Evolutionary conservation across 1,284 basidiomycete genomes (phyloP).

Genomic region (Hypsizygus ulmarius): DNA sequence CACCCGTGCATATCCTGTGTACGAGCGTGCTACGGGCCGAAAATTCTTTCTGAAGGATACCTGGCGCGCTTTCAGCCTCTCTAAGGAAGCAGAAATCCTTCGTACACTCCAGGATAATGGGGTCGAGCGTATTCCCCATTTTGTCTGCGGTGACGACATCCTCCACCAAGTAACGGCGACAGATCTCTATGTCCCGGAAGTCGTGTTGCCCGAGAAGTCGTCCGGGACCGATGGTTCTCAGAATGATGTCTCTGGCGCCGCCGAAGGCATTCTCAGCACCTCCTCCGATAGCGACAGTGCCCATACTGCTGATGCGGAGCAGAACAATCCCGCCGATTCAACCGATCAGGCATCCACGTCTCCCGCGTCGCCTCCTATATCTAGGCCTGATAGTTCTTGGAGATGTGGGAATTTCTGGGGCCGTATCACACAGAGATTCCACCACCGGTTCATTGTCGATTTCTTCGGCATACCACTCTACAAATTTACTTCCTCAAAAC

Average conservation of each 20-base stretch:
- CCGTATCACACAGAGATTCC: conserved; percentile 8
- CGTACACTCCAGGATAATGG: not conserved
- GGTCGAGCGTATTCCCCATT: not conserved
- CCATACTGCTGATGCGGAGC: no score
- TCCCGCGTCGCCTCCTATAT: not conserved
- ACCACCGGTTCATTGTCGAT: conserved; percentile 17
- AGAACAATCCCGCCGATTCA: not conserved
- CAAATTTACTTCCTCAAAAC: conserved; percentile 11
- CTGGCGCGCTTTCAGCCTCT: conserved; percentile 17
- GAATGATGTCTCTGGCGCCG: no score
- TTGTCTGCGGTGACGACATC: not conserved
- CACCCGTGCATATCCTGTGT: conserved; percentile 20
- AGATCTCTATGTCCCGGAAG: conserved; percentile 3
- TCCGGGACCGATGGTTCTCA: no score
- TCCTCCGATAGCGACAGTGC: no score
- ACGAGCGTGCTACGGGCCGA: conserved; percentile 9
- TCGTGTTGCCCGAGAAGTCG: no score
- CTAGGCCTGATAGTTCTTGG: conserved; percentile 9
- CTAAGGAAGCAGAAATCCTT: conserved; percentile 19
- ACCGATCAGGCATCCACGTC: no score
- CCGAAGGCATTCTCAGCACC: no score
- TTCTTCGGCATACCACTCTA: conserved; percentile 2
- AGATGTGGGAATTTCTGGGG: not conserved
- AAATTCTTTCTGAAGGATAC: conserved; percentile 23
- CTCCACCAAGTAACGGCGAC: not conserved